Evolutionary conservation across 441 rosid species (phyloP).

Genomic region (Pelargonium exstipulatum): DNA sequence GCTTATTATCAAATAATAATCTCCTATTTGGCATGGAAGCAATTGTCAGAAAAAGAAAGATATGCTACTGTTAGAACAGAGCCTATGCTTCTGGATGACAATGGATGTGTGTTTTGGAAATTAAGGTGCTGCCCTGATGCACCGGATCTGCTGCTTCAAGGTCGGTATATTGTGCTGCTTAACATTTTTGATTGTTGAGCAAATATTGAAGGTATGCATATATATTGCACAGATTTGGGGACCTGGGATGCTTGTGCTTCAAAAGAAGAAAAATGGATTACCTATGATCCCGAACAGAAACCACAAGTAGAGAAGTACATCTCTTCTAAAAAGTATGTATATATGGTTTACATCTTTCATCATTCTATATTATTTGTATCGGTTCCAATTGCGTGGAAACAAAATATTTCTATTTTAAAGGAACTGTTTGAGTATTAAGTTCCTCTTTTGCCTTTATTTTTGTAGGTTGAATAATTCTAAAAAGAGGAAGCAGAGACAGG

Average conservation of each 20-base stretch:
- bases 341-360: too few relatives aligned
- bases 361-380: not conserved
- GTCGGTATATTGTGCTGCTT: constrained; percentile 28
- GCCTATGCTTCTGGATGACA: constrained; percentile 27
- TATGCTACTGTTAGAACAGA: constrained; percentile 65
- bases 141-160: constrained; percentile 60
- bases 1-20: not conserved
- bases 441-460: not conserved
- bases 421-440: too few relatives aligned
- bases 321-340: constrained; percentile 20
- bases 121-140: constrained; percentile 37
- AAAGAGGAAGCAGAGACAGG: not conserved
- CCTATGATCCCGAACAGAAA: constrained; percentile 50
- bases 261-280: constrained; percentile 56
- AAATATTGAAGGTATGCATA: not conserved
- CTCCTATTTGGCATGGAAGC: not conserved
- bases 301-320: constrained; percentile 57
- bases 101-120: constrained; percentile 60
- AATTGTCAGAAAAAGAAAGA: constrained; percentile 37
- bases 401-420: not conserved
- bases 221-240: constrained; percentile 41
- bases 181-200: constrained; percentile 8
- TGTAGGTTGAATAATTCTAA: not conserved
- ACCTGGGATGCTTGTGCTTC: constrained; percentile 26
- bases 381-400: not conserved